Conservation (phyloP, 2,329 filamentous ascomycete species). For the Exophiala oligosperma region DNA sequence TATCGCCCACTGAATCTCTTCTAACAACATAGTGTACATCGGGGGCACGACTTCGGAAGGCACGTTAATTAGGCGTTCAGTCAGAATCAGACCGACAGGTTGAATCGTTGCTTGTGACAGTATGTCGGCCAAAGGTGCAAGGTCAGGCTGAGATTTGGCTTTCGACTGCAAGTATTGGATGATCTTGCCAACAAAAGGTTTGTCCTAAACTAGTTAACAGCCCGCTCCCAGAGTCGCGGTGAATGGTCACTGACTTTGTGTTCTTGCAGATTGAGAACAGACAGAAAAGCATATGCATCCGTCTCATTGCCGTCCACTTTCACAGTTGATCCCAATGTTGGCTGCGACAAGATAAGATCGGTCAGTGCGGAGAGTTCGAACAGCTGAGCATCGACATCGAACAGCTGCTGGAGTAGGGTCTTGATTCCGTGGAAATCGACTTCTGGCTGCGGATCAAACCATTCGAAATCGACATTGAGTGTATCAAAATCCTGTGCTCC, state of each 20-base stretch:
- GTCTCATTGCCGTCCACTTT: slow-evolving; percentile 95
- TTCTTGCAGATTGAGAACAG: slow-evolving; percentile 77
- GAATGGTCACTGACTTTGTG: slow-evolving; percentile 55
- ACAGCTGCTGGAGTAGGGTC: slow-evolving; percentile 81
- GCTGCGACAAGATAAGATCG: slow-evolving; percentile 83
- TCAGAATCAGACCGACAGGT: slow-evolving; percentile 81
- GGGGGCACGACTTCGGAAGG: slow-evolving; percentile 90
- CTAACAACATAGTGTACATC: slow-evolving; percentile 89
- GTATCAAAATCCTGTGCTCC: slow-evolving; percentile 74
- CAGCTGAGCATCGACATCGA: slow-evolving; percentile 81
- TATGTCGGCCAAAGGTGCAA: slow-evolving; percentile 60
- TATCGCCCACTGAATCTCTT: slow-evolving; percentile 85
- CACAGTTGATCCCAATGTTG: slow-evolving; percentile 86
- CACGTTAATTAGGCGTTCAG: slow-evolving; percentile 94
- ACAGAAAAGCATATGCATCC: slow-evolving; percentile 90
- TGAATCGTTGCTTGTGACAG: slow-evolving; percentile 53
- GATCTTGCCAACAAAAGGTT: slow-evolving; percentile 69
- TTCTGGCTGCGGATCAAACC: slow-evolving; percentile 89
- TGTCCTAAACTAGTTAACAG: slow-evolving; percentile 50
- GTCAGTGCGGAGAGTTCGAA: slow-evolving; percentile 86
- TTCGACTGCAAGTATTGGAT: slow-evolving; percentile 67
- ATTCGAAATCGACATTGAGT: slow-evolving; percentile 96
- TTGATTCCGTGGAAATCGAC: slow-evolving; percentile 96
- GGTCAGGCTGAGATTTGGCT: slow-evolving; percentile 52
- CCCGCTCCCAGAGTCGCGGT: no score